phyloP scores from a whole-genome alignment of 148 eudicot genomes.

The Bassia scoparia region DNA sequence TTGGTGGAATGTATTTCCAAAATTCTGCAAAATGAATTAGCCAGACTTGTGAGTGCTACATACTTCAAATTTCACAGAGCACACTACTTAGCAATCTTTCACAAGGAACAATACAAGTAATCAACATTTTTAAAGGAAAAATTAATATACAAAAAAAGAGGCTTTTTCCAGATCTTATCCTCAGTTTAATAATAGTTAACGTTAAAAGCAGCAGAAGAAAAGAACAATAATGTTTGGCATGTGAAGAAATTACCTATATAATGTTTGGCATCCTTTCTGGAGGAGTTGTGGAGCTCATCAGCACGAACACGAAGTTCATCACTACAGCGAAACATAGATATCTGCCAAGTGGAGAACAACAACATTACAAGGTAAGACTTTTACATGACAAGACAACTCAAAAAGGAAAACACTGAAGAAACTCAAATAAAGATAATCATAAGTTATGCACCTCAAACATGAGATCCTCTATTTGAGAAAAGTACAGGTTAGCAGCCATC shows the following conservation, averaged over 20 bases:
- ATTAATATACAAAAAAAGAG: too few relatives aligned
- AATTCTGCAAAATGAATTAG: conserved; percentile 56
- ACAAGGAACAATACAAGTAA: not conserved
- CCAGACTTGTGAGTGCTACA: not conserved
- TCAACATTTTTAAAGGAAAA: too few relatives aligned
- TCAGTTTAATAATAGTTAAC: not conserved
- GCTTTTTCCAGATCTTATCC: too few relatives aligned
- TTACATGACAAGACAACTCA: not conserved
- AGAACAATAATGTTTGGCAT: not conserved
- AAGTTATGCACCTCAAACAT: conserved; percentile 79
- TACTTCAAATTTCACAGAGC: not conserved
- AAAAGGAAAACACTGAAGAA: conserved; percentile 5
- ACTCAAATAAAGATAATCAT: not conserved
- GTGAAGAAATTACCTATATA: conserved; percentile 59
- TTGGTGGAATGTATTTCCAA: conserved; percentile 87
- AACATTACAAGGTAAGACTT: conserved; percentile 2
- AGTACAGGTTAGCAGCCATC: conserved; percentile 99
- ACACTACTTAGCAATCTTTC: not conserved
- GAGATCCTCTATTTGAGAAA: conserved; percentile 96
- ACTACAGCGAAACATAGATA: conserved; percentile 98
- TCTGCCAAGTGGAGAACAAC: conserved; percentile 35
- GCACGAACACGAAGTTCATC: conserved; percentile 88
- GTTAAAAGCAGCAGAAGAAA: not conserved
- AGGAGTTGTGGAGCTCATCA: conserved; percentile 58
- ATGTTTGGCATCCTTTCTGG: conserved; percentile 87